These are phyloP conservation scores for Pythium dissimile DNA, from an alignment of 352 stramenopile genomes.

Conservation along the genomic window DNA sequence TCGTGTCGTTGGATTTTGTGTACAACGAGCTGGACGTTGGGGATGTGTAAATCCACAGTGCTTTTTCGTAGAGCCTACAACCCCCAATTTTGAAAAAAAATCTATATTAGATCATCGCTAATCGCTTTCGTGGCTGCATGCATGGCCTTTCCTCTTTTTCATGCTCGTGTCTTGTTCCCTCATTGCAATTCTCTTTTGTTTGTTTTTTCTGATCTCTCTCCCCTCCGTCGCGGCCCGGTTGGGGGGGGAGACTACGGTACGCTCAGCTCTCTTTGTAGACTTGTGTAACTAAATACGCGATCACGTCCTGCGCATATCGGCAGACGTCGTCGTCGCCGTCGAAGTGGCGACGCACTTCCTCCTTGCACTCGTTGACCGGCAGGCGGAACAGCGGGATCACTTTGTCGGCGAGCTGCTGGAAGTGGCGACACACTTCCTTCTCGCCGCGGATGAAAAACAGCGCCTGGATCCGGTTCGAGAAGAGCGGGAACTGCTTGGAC, in stretches of 20 bases:
- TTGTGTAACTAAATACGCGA: constrained; percentile 86
- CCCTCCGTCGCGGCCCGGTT: too few species aligned
- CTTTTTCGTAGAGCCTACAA: too few species aligned
- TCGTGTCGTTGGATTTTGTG: constrained; percentile 49
- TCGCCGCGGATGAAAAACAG: constrained; percentile 88
- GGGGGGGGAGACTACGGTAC: too few species aligned
- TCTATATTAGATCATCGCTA: neutral
- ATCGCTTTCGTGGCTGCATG: neutral
- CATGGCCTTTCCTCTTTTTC: neutral
- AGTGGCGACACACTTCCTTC: constrained; percentile 86
- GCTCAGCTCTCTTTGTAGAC: constrained; percentile 72
- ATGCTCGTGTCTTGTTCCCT: neutral
- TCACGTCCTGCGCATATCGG: constrained; percentile 85
- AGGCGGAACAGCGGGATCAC: constrained; percentile 81
- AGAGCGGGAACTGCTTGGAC: constrained; percentile 72
- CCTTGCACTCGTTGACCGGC: constrained; percentile 60
- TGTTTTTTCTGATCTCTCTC: neutral
- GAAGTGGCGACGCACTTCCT: constrained; percentile 70
- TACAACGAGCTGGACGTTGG: constrained; percentile 30
- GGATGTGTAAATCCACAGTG: constrained; percentile 2
- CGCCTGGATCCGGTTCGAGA: constrained; percentile 87
- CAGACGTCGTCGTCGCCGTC: constrained; percentile 77
- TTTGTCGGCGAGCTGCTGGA: constrained; percentile 77
- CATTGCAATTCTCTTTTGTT: too few species aligned
- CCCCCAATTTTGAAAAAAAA: neutral